A percentile compares a stretch with the other conserved stretches of the same genome.
These are phyloP conservation scores for Nannochloropsis gaditana DNA, from an alignment of 108 stramenopile genomes.

Conservation along the genomic window DNA sequence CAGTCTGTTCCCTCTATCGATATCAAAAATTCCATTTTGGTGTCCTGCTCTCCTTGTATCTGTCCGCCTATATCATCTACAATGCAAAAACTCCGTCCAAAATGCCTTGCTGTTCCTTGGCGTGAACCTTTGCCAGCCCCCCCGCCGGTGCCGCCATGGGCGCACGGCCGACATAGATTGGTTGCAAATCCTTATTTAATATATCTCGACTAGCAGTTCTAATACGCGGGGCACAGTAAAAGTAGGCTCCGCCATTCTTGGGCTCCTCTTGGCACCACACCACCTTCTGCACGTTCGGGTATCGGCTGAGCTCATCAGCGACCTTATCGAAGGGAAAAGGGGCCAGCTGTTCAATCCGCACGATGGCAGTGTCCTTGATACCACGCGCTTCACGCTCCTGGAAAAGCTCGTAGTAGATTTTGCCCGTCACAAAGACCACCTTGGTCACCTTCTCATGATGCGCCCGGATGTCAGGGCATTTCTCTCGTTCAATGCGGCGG, in stretches of 20 bases:
- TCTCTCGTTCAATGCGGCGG: conserved; percentile 72
- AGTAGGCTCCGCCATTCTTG: conserved; percentile 95
- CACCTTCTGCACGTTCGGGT: conserved; percentile 87
- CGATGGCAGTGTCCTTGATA: conserved; percentile 78
- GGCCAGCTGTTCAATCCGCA: conserved; percentile 93
- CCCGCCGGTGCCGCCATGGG: conserved; percentile 93
- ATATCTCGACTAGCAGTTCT: conserved; percentile 85
- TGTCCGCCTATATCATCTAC: neutral
- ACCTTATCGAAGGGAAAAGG: conserved; percentile 96
- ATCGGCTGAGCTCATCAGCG: conserved; percentile 66
- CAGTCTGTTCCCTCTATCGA: too few relatives aligned
- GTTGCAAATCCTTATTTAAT: conserved; percentile 2
- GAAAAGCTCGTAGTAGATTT: conserved; percentile 96
- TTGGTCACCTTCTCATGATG: conserved; percentile 68
- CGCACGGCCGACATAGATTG: conserved; percentile 83
- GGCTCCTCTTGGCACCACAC: conserved; percentile 91
- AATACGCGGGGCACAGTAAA: conserved; percentile 77
- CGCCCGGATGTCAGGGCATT: conserved; percentile 60
- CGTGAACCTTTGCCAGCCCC: conserved; percentile 81
- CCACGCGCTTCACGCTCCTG: conserved; percentile 73
- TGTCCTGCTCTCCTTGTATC: too few relatives aligned
- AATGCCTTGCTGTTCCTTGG: conserved; percentile 72
- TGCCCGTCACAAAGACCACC: conserved; percentile 89
- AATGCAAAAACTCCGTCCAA: conserved; percentile 58
- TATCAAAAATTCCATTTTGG: too few relatives aligned